Percentiles rank a stretch among this genome's conserved stretches.
These are phyloP conservation scores for Penicillium canariense DNA, from an alignment of 495 filamentous ascomycete species.

Conservation along the genomic window DNA sequence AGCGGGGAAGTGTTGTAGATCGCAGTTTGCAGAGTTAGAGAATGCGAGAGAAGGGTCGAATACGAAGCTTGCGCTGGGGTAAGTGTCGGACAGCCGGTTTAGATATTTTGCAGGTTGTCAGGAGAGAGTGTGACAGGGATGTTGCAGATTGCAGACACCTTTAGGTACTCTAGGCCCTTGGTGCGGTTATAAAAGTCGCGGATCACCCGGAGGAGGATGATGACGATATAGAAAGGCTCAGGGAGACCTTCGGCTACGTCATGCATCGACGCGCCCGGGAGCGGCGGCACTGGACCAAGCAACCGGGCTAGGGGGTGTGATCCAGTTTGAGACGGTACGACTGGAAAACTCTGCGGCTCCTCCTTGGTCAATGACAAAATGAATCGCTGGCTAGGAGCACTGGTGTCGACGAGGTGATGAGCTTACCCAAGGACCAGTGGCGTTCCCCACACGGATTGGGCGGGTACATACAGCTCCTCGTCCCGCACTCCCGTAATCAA, in stretches of 20 bases:
- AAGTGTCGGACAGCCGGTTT: neutral
- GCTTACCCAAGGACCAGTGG: no score
- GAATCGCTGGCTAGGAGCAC: neutral
- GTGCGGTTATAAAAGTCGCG: slow-evolving; percentile 29
- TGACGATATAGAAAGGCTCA: slow-evolving; percentile 31
- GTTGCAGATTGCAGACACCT: neutral
- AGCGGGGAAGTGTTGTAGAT: neutral
- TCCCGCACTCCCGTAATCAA: no score
- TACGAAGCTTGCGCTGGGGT: neutral
- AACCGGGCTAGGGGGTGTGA: neutral
- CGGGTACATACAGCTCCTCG: no score
- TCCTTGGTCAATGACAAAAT: slow-evolving; percentile 21
- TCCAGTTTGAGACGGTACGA: slow-evolving; percentile 6
- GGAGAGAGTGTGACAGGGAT: slow-evolving; percentile 5
- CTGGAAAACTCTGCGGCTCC: slow-evolving; percentile 1
- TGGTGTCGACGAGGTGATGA: neutral
- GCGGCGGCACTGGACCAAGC: slow-evolving; percentile 14
- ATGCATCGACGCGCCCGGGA: slow-evolving; percentile 31
- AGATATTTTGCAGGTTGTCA: neutral
- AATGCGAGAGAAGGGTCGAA: no score
- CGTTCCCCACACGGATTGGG: neutral
- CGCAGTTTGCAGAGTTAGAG: neutral
- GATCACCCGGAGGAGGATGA: slow-evolving; percentile 32
- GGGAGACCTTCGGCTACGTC: slow-evolving; percentile 32
- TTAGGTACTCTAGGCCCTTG: slow-evolving; percentile 1